Percentiles rank a stretch among this genome's conserved stretches.
Evolutionary conservation across 495 filamentous ascomycete genomes (phyloP).

Genomic region (Lineolata rhizophorae): DNA sequence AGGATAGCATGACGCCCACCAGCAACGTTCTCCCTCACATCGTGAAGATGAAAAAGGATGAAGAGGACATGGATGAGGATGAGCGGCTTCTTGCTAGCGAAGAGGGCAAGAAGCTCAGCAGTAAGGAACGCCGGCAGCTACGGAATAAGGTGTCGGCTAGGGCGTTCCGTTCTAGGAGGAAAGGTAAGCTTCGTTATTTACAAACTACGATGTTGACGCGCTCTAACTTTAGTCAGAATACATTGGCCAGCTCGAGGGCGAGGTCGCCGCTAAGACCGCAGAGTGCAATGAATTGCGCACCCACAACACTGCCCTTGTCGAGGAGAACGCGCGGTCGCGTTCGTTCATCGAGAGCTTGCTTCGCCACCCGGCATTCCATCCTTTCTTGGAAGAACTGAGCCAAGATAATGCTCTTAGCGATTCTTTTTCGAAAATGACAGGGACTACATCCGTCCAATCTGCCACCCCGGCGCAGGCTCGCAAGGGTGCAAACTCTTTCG

Average conservation of each 20-base stretch:
- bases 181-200: conserved; percentile 41
- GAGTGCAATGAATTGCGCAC: conserved; percentile 49
- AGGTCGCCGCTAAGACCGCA: conserved; percentile 48
- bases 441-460: conserved; percentile 2
- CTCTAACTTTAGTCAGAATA: conserved; percentile 55
- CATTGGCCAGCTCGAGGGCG: conserved; percentile 73
- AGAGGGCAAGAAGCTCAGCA: conserved; percentile 89
- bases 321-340: conserved; percentile 60
- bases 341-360: conserved; percentile 66
- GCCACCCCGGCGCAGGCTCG: conserved; percentile 11
- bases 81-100: conserved; percentile 82
- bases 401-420: conserved; percentile 6
- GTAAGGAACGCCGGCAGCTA: conserved; percentile 82
- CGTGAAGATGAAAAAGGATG: conserved; percentile 51
- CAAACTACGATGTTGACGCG: conserved; percentile 2
- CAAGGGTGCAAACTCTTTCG: conserved; percentile 23
- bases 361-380: conserved; percentile 64
- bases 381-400: conserved; percentile 51
- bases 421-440: conserved; percentile 3
- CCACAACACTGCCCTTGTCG: conserved; percentile 49
- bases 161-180: conserved; percentile 84
- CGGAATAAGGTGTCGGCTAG: conserved; percentile 96
- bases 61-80: conserved; percentile 94
- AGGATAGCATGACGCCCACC: conserved; percentile 27
- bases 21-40: conserved; percentile 32